These are phyloP conservation scores for Violaceomyces palustris DNA, from an alignment of 1,284 basidiomycete species.

Conservation along the genomic window DNA sequence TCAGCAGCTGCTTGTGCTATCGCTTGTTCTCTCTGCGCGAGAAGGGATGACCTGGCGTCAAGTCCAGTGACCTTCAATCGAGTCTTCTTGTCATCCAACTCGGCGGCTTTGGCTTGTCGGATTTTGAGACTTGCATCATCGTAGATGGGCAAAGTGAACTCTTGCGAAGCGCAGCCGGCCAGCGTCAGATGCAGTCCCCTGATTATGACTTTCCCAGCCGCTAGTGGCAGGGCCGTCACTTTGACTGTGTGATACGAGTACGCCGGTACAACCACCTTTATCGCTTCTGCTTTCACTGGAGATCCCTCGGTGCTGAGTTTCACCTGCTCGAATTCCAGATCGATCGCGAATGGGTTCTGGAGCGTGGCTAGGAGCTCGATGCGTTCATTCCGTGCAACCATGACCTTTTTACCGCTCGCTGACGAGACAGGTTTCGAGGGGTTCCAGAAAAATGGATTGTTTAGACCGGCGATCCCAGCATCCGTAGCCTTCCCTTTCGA, in stretches of 20 bases:
- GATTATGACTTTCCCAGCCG: constrained; percentile 66
- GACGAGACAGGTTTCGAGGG: background rate
- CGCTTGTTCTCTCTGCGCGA: constrained; percentile 10
- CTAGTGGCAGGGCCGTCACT: constrained; percentile 65
- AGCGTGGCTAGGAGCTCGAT: constrained; percentile 77
- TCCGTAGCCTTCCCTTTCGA: background rate
- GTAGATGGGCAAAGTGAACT: constrained; percentile 71
- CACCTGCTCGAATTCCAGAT: constrained; percentile 75
- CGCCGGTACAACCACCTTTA: constrained; percentile 64
- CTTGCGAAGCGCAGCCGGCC: constrained; percentile 66
- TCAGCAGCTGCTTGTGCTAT: background rate
- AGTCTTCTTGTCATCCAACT: constrained; percentile 61
- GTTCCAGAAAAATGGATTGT: constrained; percentile 36
- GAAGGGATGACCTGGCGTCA: constrained; percentile 57
- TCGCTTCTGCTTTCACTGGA: constrained; percentile 64
- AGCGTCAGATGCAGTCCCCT: constrained; percentile 74
- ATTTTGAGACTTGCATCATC: constrained; percentile 68
- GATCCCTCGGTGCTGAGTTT: constrained; percentile 78
- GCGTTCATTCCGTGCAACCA: constrained; percentile 75
- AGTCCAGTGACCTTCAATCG: constrained; percentile 69
- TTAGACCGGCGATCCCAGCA: constrained; percentile 11
- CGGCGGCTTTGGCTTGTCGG: constrained; percentile 59
- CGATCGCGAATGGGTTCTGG: constrained; percentile 85
- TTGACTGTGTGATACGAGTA: constrained; percentile 69
- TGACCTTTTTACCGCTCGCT: too few relatives aligned